Evolutionary conservation across 495 filamentous ascomycete genomes (phyloP), one percentile per base, ranked within the genome.

Genomic region (Talaromyces nanjingensis): DNA sequence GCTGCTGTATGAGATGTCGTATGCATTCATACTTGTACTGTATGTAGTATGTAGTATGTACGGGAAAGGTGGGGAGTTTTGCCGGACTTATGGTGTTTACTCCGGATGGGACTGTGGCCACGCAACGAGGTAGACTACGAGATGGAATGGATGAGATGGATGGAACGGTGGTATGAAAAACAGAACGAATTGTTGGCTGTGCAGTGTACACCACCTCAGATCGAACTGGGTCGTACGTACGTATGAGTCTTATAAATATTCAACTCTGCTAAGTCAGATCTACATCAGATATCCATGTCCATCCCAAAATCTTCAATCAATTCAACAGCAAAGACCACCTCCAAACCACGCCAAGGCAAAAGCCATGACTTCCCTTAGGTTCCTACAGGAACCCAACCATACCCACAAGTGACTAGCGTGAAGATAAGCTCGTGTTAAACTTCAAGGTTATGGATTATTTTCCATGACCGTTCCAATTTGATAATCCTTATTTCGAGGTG

Each of bases 401-500:
- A 49, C n/a, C 45, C 18, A 49, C 45, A 49, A 16, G 6, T n/a
- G 18, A 49, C 27, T 56, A 56, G 53, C 22, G 53, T 6, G 53
- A 29, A 56, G 53, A 56, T 56, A 56, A 56, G 53, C 53, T 56
- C 20, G 20, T 18, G 20, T 56, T 56, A 56, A 56, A 56, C 22
- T 54, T 54, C 37, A 42, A 42, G 37, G 24, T 54, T 25, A 25
- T 20, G 49, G 49, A 25, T 22, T 54, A 25, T 20, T 54, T 52
- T 54, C 18, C 22, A 56, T 59, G 29, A 59, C 56, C 56, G 56
- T 59, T 59, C 56, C 56, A 59, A 59, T 59, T 59, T 59, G 56
- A 59, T 59, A 59, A 59, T 59, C 22, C 27, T 59, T 34, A 18
- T 37, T 20, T 18, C 56, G n/a, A 11, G 25, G 6, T 31, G 16